Percentiles rank a stretch among this genome's conserved stretches.
These are phyloP conservation scores for Coemansia nantahalensis DNA, from an alignment of 192 early-diverging fungal genomes.

Conservation along the genomic window DNA sequence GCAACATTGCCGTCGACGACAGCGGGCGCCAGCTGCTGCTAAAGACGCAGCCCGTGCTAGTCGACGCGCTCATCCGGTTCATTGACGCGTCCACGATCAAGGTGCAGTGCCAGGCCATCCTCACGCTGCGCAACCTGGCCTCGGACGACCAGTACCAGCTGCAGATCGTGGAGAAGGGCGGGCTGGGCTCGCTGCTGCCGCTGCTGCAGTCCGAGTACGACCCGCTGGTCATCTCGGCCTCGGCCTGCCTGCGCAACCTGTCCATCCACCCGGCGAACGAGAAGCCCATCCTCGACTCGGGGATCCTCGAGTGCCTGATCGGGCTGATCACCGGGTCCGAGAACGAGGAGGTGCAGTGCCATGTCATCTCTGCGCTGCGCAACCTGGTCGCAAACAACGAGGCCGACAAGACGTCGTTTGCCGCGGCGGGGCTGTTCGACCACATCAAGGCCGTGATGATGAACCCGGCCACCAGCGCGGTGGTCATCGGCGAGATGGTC, in stretches of 20 bases:
- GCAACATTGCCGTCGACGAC: conserved; percentile 85
- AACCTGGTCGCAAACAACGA: conserved; percentile 80
- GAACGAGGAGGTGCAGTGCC: conserved; percentile 83
- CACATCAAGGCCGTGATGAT: conserved; percentile 51
- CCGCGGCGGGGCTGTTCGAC: conserved; percentile 74
- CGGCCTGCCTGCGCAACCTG: conserved; percentile 86
- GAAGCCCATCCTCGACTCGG: conserved; percentile 77
- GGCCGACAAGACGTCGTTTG: conserved; percentile 68
- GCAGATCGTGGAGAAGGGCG: conserved; percentile 75
- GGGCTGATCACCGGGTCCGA: conserved; percentile 49
- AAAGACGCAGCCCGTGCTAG: conserved; percentile 68
- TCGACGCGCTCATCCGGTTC: conserved; percentile 72
- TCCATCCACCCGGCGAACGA: conserved; percentile 87
- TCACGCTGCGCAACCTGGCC: conserved; percentile 84
- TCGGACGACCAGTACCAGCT: conserved; percentile 78
- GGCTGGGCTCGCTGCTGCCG: conserved; percentile 68
- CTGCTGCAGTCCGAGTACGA: conserved; percentile 73
- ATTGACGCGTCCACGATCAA: conserved; percentile 76
- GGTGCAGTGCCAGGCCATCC: conserved; percentile 84
- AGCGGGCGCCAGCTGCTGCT: conserved; percentile 64
- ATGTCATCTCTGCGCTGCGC: conserved; percentile 80
- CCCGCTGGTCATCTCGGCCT: conserved; percentile 76
- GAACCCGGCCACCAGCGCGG: conserved; percentile 22
- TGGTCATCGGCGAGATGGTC: conserved; percentile 76
- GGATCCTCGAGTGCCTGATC: conserved; percentile 60